A percentile compares a stretch with the other conserved stretches of the same genome.
phyloP scores from a whole-genome alignment of 805 yeast species.

The Kuraishia molischiana region DNA sequence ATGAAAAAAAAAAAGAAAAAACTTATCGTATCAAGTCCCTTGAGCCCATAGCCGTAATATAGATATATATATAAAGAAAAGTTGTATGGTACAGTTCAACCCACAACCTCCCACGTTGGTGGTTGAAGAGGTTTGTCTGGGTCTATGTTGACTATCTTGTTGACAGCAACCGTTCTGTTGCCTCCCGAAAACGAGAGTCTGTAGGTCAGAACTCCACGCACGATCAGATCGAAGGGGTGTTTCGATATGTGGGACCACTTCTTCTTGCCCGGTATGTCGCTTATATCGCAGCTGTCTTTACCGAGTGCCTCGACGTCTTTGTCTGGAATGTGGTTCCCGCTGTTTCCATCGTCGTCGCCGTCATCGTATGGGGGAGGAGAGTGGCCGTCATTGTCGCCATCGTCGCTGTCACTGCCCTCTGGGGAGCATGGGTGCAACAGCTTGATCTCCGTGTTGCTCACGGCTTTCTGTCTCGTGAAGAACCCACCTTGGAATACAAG shows the following conservation, averaged over 20 bases:
- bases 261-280: conserved; percentile 11
- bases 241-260: conserved; percentile 70
- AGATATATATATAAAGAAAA: no score
- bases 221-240: conserved; percentile 77
- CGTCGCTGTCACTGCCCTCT: neutral
- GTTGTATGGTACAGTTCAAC: no score
- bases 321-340: conserved; percentile 1
- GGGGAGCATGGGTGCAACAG: conserved; percentile 58
- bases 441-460: conserved; percentile 62
- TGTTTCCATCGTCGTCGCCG: conserved; percentile 8
- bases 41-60: no score
- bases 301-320: neutral
- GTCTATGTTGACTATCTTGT: conserved; percentile 46
- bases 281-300: neutral
- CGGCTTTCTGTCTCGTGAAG: conserved; percentile 47
- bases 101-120: no score
- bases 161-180: conserved; percentile 50
- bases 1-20: no score
- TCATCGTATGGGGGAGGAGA: conserved; percentile 10
- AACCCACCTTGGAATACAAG: conserved; percentile 71
- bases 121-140: conserved; percentile 23
- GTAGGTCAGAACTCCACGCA: conserved; percentile 76
- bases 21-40: no score
- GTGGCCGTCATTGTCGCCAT: conserved; percentile 2
- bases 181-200: conserved; percentile 53